phyloP scores from a whole-genome alignment of 495 filamentous ascomycete species.

The Aspergillus campestris region DNA sequence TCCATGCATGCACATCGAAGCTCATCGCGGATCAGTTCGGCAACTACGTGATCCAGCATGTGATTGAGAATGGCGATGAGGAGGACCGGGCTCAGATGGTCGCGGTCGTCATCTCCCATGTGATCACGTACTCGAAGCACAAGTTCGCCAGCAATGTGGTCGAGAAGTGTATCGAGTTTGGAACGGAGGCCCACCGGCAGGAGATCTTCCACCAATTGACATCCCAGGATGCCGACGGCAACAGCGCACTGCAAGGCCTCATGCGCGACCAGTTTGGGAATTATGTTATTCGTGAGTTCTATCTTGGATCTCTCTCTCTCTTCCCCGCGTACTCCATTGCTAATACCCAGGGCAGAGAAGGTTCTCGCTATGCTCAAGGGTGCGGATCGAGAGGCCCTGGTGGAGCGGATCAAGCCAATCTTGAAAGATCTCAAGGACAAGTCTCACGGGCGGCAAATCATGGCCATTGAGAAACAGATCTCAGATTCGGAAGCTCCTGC shows the following conservation, averaged over 20 bases:
- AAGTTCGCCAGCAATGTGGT: constrained; percentile 98
- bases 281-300: constrained; percentile 89
- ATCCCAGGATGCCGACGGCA: constrained; percentile 50
- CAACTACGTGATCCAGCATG: constrained; percentile 94
- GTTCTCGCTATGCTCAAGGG: constrained; percentile 62
- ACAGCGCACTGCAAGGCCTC: constrained; percentile 59
- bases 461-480: constrained; percentile 57
- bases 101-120: constrained; percentile 56
- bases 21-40: constrained; percentile 88
- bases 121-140: constrained; percentile 78
- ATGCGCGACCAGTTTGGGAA: constrained; percentile 94
- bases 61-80: constrained; percentile 73
- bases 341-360: constrained; percentile 52
- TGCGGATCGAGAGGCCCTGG: constrained; percentile 54
- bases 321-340: not conserved
- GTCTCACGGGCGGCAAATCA: constrained; percentile 73
- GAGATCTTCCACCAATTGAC: constrained; percentile 64
- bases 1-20: constrained; percentile 60
- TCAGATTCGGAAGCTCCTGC: constrained; percentile 29
- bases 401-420: constrained; percentile 66
- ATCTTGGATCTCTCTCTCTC: not conserved
- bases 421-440: constrained; percentile 64
- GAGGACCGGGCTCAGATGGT: constrained; percentile 71
- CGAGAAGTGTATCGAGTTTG: constrained; percentile 81
- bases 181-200: constrained; percentile 57